These are phyloP conservation scores for Petrea volubilis DNA, from an alignment of 257 asterid genomes.

Conservation along the genomic window DNA sequence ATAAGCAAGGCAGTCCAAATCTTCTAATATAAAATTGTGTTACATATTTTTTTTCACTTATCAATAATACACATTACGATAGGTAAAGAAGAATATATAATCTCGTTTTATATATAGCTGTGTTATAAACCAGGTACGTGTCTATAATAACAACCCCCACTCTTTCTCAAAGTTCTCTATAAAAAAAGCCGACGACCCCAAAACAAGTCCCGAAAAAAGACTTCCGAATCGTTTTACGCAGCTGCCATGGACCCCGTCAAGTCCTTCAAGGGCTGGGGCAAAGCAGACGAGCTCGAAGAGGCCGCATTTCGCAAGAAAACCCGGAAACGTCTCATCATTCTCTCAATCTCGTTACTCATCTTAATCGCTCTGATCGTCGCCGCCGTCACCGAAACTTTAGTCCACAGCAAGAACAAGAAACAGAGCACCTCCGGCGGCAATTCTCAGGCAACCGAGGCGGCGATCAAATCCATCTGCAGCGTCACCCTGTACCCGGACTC, in stretches of 20 bases:
- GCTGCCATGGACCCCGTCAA: slow-evolving; percentile 59
- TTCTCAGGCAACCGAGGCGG: slow-evolving; percentile 34
- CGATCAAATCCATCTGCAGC: slow-evolving; percentile 63
- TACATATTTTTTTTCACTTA: too few relatives aligned
- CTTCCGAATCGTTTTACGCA: background rate
- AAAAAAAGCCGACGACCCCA: too few relatives aligned
- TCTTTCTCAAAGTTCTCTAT: too few relatives aligned
- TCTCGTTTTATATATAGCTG: too few relatives aligned
- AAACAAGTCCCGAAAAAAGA: too few relatives aligned
- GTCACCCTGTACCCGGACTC: slow-evolving; percentile 52
- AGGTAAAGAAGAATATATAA: too few relatives aligned
- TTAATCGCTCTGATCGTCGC: slow-evolving; percentile 46
- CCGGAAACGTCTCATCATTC: slow-evolving; percentile 53
- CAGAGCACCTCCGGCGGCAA: background rate
- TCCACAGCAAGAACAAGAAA: slow-evolving; percentile 33
- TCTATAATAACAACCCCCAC: too few relatives aligned
- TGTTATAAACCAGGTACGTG: too few relatives aligned
- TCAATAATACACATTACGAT: too few relatives aligned
- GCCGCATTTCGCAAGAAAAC: slow-evolving; percentile 59
- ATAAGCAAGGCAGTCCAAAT: too few relatives aligned
- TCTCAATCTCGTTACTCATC: slow-evolving; percentile 44
- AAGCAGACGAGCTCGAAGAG: slow-evolving; percentile 62
- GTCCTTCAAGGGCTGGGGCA: slow-evolving; percentile 85
- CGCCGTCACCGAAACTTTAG: slow-evolving; percentile 57
- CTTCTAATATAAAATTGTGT: too few relatives aligned